Evolutionary conservation across 1,139 yeast species (phyloP), one percentile per base, ranked within the genome.

Genomic region (Meyerozyma athensensis): DNA sequence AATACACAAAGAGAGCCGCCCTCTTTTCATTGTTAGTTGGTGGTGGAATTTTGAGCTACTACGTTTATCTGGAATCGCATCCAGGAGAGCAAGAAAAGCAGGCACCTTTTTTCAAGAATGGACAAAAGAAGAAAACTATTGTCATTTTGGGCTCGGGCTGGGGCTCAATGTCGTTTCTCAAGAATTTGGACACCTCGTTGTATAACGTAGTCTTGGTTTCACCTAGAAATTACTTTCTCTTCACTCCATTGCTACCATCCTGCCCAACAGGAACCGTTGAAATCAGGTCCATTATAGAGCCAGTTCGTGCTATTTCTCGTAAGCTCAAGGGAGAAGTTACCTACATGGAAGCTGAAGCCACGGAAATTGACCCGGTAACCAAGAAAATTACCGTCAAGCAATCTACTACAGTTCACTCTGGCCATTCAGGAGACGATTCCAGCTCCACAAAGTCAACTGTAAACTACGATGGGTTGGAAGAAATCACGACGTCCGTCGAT

Each of bases 221-320:
- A 24, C 97, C 97, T 44, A 79, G 97, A 68, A 89, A 89, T 73
- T 89, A 87, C 72, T 90, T 90, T 65, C 72, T 90, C 53, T 90
- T 89, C 74, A 89, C 97, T 35, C 97, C 97, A 8, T 71, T 90
- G 59, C 74, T 90, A 53, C 97, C 97, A 34, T 85, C 96, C 19
- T 84, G 90, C 49, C 95, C 97, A 37, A 89, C 96, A 34, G 97
- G 97, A 44, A 85, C 96, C 36, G 79, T 90, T 49, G 96, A 89
- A 58, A 74, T 80, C 58, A 86, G 95, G 63, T 86, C 96, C 35
- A 89, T 90, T 52, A 80, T 84, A 58, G 95, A 86, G 61, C 95
- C 95, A 38, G 84, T 86, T 42, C 76, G 94, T 59, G 67, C 82
- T 43, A 80, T 85, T 53, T 51, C 66, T 47, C 45, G 63, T 46